A percentile compares a stretch with the other conserved stretches of the same genome.
Conservation (phyloP, 2,329 filamentous ascomycete species). For the Juglanconis oblonga region DNA sequence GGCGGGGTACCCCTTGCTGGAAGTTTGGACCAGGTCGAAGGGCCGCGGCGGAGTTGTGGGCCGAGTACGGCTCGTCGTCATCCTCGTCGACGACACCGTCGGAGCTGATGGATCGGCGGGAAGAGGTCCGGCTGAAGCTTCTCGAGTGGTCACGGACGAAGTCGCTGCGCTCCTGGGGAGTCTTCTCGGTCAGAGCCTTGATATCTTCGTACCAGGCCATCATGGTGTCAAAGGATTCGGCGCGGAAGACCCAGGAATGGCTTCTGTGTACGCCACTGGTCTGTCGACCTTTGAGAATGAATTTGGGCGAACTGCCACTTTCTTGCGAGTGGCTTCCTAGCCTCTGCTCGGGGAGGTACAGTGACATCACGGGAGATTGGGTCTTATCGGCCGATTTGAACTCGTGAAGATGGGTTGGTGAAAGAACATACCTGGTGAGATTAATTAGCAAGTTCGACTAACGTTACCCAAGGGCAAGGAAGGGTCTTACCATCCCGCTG, state of each 20-base stretch:
- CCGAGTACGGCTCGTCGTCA: constrained; percentile 62
- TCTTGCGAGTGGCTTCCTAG: constrained; percentile 85
- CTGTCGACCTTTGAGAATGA: constrained; percentile 94
- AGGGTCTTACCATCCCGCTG: constrained; percentile 76
- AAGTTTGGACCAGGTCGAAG: constrained; percentile 33
- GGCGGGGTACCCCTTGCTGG: constrained; percentile 54
- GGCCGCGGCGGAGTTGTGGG: constrained; percentile 54
- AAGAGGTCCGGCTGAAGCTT: constrained; percentile 65
- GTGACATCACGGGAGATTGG: constrained; percentile 90
- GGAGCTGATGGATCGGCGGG: constrained; percentile 62
- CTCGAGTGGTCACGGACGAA: constrained; percentile 82
- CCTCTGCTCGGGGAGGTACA: constrained; percentile 93
- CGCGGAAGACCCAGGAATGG: constrained; percentile 70
- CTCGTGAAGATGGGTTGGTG: constrained; percentile 94
- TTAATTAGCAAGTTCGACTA: not conserved
- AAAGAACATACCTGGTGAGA: constrained; percentile 79
- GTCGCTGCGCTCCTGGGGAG: constrained; percentile 80
- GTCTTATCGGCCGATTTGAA: constrained; percentile 97
- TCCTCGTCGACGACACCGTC: constrained; percentile 77
- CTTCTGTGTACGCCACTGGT: constrained; percentile 87
- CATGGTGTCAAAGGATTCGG: constrained; percentile 85
- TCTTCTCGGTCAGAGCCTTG: constrained; percentile 82
- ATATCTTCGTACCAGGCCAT: constrained; percentile 96
- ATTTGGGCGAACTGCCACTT: constrained; percentile 88
- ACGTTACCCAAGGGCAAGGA: not conserved